Evolutionary conservation across 495 filamentous ascomycete genomes (phyloP), one percentile per base, ranked within the genome.

Genomic region (Terfezia boudieri): DNA sequence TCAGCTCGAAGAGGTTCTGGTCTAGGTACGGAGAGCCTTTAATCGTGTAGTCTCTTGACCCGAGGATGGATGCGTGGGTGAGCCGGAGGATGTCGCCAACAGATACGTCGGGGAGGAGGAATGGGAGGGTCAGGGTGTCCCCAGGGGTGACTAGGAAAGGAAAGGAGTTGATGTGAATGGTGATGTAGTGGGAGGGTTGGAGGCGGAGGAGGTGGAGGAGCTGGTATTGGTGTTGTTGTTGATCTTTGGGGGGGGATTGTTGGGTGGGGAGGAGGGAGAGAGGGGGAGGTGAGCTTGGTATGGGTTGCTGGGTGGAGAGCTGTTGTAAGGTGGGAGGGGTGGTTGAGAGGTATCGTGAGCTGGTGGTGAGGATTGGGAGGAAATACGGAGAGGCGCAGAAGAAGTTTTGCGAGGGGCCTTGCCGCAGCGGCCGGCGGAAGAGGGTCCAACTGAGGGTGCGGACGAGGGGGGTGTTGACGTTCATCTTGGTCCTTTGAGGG

Each of bases 81-180:
- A 98, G 76, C 14, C 88, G 83, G 49, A 98, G 70, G 37, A 86
- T 67, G 62, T 94, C 86, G 0, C 90, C 90, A 0, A 86, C 78
- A 53, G 74, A 69, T 1, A 92, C 89, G 32, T 76, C 78, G 26
- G 82, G 80, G 82, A 96, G 86, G 59, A 76, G 76, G 75, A 96
- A 96, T n/a, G 90, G 92, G 46, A 98, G 78, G n/a, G 86, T 84
- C 2, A 98, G 60, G 41, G 74, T 74, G 66, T 96, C 90, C 57
- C 90, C 92, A 37, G 68, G 69, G 0, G 86, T 96, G 58, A 96
- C 75, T 6, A 96, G 86, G 75, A 94, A 98, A 16, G 87, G 86
- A 17, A 74, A 74, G 4, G 78, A 81, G 71, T 98, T 86, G 62
- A 98, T 79, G 69, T 90, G 84, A 9, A 83, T 74, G 26, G 80